Base-by-base conservation (phyloP, 306 rosid genomes). In the Leucaena leucocephala region DNA sequence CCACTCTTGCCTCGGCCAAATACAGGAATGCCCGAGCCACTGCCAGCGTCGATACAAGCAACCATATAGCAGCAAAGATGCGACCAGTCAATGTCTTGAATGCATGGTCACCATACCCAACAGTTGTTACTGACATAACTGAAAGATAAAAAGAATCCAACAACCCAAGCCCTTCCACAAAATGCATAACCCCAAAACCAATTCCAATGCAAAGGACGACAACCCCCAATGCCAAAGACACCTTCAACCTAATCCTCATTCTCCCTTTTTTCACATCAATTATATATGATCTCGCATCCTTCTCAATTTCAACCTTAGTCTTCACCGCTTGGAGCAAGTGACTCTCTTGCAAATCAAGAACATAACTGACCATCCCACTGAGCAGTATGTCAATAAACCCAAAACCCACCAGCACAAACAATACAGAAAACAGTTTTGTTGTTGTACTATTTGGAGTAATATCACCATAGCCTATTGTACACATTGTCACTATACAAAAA, bases 1-100 rank as follows among this genome's bases (percentile, higher is more conserved):
- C 98, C 68, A 95, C 98, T 82, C 98, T 92, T 8, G 98, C 98
- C 89, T 95, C 97, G 11, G 98, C 98, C 87, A 95, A 88, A 82
- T 85, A 95, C 69, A 95, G 89, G 81, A 92, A 92, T 0, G 98
- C 98, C 65, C 98, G 87, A 52, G 98, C 98, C 65, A 95, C 98
- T 0, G 98, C 91, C 6, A 95, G 96, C 0, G 98, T 95, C 0
- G 98, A 95, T 27, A 95, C 92, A 59, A 92, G 98, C 90, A 95
- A 84, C 98, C 98, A 95, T 76, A 92, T 78, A 7, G 97, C 89
- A 45, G 98, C 98, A 49, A 95, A 95, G 68, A 95, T 84, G 4
- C 98, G 90, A 44, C 98, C 98, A 4, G 86, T 69, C 92, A 91
- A 0, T 13, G 98, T 88, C 82, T 80, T 87, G 78, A 95, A 95